Percentiles rank a stretch among this genome's conserved stretches.
phyloP scores from a whole-genome alignment of 2,329 filamentous ascomycete species.

The Paecilomyces niveus region DNA sequence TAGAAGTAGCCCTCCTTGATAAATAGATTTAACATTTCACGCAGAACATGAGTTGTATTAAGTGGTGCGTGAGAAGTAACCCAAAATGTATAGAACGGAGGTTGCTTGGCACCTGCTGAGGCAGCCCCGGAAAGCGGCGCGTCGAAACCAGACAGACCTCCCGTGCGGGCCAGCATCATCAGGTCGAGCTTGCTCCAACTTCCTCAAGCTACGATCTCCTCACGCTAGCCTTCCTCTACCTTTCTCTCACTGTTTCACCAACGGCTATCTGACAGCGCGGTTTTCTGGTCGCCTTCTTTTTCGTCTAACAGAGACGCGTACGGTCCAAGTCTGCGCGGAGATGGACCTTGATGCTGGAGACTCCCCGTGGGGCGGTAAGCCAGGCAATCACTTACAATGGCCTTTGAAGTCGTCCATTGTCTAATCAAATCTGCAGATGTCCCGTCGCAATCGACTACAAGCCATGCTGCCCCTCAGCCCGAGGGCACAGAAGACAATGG shows the following conservation, averaged over 20 bases:
- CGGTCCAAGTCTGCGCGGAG: conserved; percentile 1
- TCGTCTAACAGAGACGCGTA: background rate
- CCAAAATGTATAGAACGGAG: background rate
- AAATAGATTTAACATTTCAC: too few relatives aligned
- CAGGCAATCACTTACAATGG: conserved; percentile 17
- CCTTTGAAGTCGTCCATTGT: conserved; percentile 12
- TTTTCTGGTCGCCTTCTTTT: background rate
- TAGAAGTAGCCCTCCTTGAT: too few relatives aligned
- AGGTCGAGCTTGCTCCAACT: background rate
- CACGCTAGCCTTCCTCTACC: conserved; percentile 3
- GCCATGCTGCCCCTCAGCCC: conserved; percentile 17
- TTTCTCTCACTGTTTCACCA: background rate
- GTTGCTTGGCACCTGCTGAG: background rate
- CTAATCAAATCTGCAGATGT: conserved; percentile 33
- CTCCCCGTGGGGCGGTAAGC: conserved; percentile 45
- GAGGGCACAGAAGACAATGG: conserved; percentile 22
- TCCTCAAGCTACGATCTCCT: background rate
- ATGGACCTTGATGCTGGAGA: conserved; percentile 40
- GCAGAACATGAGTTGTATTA: background rate
- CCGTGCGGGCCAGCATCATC: background rate
- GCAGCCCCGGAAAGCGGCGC: background rate
- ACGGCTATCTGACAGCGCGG: background rate
- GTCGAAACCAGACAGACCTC: background rate
- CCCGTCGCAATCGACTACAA: conserved; percentile 34
- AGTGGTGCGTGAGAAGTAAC: background rate